These are phyloP conservation scores for Mallotus nudiflorus DNA, from an alignment of 345 rosid genomes.

Conservation along the genomic window DNA sequence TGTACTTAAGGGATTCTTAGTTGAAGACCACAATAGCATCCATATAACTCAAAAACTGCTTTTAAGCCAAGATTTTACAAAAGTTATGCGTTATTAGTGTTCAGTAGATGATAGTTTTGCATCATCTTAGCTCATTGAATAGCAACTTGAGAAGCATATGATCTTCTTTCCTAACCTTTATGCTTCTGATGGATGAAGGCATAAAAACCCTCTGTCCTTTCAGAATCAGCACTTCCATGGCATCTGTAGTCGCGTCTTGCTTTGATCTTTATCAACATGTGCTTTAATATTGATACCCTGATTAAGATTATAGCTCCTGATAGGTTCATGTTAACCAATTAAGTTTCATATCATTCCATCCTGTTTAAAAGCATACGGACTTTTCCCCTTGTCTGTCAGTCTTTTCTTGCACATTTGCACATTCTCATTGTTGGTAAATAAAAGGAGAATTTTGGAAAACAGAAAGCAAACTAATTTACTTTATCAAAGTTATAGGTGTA, in stretches of 20 bases:
- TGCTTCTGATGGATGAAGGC: slow-evolving; percentile 14
- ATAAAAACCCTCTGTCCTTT: neutral
- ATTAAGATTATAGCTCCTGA: slow-evolving; percentile 22
- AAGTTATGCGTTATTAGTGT: neutral
- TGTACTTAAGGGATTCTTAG: neutral
- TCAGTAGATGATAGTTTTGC: slow-evolving; percentile 1
- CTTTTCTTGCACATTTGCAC: neutral
- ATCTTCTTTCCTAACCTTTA: neutral
- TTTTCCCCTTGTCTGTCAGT: neutral
- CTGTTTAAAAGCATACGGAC: neutral
- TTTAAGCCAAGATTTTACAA: neutral
- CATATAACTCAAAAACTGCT: neutral
- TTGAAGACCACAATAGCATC: neutral
- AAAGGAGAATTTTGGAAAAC: neutral
- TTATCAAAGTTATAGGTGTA: too few relatives aligned
- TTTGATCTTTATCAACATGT: slow-evolving; percentile 22
- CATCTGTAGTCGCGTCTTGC: slow-evolving; percentile 10
- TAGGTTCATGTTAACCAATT: neutral
- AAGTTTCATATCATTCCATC: neutral
- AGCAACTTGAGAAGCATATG: slow-evolving; percentile 16
- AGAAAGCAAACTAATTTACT: too few relatives aligned
- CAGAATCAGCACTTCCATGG: too few relatives aligned
- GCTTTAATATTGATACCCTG: slow-evolving; percentile 22
- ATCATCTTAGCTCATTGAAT: neutral
- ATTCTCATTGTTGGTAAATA: too few relatives aligned